Conservation (phyloP, 202 grass and related monocot species). For the Thinopyrum obtusiflorum region DNA sequence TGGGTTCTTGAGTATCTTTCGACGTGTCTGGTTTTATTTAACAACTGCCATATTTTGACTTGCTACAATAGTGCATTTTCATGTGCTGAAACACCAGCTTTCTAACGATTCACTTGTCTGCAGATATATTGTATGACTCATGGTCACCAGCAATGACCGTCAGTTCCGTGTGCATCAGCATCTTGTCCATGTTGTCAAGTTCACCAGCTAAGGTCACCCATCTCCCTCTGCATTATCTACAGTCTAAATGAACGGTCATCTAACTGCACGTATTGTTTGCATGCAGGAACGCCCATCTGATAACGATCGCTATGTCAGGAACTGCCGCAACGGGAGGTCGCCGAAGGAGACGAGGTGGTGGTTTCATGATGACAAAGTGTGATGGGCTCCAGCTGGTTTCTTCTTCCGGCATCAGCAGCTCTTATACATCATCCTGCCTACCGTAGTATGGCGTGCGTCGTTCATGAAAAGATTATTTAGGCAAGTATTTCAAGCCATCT, state of each 20-base stretch:
- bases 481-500: slow-evolving; percentile 29
- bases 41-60: not conserved
- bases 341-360: slow-evolving; percentile 98
- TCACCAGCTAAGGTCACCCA: slow-evolving; percentile 74
- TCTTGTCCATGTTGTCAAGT: slow-evolving; percentile 96
- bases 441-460: not conserved
- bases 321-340: slow-evolving; percentile 82
- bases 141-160: slow-evolving; percentile 98
- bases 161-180: slow-evolving; percentile 93
- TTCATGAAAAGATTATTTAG: slow-evolving; percentile 39
- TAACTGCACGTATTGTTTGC: slow-evolving; percentile 31
- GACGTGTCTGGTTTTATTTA: not conserved
- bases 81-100: not conserved
- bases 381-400: not conserved
- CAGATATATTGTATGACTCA: slow-evolving; percentile 96
- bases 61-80: not conserved
- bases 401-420: not conserved
- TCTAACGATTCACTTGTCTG: not conserved
- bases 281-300: slow-evolving; percentile 87
- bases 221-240: slow-evolving; percentile 9
- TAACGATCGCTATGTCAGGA: slow-evolving; percentile 90
- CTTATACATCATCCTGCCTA: slow-evolving; percentile 26
- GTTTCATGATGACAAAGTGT: slow-evolving; percentile 98
- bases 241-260: slow-evolving; percentile 6
- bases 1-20: not conserved